Percentiles rank a stretch among this genome's conserved stretches.
These are phyloP conservation scores for Fraxinus cuspidata DNA, from an alignment of 257 asterid species.

Conservation along the genomic window DNA sequence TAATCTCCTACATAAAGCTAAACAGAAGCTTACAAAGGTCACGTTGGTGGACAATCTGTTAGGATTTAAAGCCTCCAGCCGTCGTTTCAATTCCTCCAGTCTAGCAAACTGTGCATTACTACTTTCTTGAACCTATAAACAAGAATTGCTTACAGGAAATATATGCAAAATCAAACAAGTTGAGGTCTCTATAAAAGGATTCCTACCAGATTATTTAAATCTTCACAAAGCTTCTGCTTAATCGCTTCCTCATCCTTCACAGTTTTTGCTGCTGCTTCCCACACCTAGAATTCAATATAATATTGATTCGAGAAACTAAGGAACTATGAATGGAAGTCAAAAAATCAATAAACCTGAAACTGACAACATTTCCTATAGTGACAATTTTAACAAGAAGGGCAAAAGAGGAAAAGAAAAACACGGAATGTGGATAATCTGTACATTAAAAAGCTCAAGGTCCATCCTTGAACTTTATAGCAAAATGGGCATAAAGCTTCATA, in stretches of 20 bases:
- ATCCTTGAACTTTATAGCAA: conserved; percentile 5
- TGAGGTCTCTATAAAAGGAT: conserved; percentile 8
- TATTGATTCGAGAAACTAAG: conserved; percentile 20
- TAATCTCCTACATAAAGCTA: conserved; percentile 16
- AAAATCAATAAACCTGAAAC: not conserved
- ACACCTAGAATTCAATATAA: conserved; percentile 48
- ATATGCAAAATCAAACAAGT: conserved; percentile 16
- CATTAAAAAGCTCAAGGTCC: conserved; percentile 12
- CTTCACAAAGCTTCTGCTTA: conserved; percentile 75
- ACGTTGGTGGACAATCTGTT: conserved; percentile 54
- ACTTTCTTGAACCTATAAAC: conserved; percentile 80
- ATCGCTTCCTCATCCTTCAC: conserved; percentile 78
- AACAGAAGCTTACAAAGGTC: conserved; percentile 48
- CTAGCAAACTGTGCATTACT: conserved; percentile 71
- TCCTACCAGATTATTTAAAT: conserved; percentile 64
- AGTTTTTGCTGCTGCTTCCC: conserved; percentile 73
- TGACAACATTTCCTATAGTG: not conserved
- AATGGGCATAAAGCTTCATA: not conserved
- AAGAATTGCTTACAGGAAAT: conserved; percentile 18
- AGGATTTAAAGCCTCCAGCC: conserved; percentile 86
- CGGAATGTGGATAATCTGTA: not conserved
- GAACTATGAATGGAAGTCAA: not conserved
- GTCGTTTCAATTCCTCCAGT: conserved; percentile 88
- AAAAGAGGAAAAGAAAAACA: conserved; percentile 2
- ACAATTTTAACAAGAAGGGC: not conserved